Percentiles rank a stretch among this genome's conserved stretches.
Evolutionary conservation across 345 rosid species (phyloP).

Genomic region (Barbarea vulgaris): DNA sequence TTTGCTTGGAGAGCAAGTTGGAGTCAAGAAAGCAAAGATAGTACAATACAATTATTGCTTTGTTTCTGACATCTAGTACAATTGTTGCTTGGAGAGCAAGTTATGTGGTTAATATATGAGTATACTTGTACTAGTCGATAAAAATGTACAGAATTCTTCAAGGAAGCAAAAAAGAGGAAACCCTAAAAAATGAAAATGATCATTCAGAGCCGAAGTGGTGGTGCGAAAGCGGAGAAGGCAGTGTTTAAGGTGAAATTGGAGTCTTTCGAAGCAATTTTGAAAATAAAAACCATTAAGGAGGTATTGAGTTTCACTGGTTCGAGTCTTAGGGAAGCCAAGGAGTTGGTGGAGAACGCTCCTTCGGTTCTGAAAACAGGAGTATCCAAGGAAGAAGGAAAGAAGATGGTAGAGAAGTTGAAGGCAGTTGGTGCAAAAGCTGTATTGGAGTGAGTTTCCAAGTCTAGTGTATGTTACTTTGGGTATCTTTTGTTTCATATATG

Average conservation of each 20-base stretch:
- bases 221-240: slow-evolving; percentile 72
- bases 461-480: background rate
- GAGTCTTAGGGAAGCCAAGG: slow-evolving; percentile 89
- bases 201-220: slow-evolving; percentile 37
- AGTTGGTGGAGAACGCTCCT: slow-evolving; percentile 77
- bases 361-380: slow-evolving; percentile 63
- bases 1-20: background rate
- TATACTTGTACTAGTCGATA: background rate
- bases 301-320: slow-evolving; percentile 71
- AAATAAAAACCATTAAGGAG: slow-evolving; percentile 79
- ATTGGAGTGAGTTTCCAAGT: slow-evolving; percentile 49
- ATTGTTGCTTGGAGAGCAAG: background rate
- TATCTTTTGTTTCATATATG: background rate
- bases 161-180: background rate
- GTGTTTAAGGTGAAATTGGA: slow-evolving; percentile 79
- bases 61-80: background rate
- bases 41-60: background rate
- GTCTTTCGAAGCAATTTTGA: slow-evolving; percentile 62
- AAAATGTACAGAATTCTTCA: background rate
- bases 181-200: background rate
- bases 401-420: slow-evolving; percentile 79
- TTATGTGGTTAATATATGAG: background rate
- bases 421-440: slow-evolving; percentile 73
- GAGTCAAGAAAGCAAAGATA: background rate
- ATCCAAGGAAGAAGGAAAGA: slow-evolving; percentile 78